Base-by-base conservation (phyloP, 1,139 yeast genomes). In the Candida sp. region DNA sequence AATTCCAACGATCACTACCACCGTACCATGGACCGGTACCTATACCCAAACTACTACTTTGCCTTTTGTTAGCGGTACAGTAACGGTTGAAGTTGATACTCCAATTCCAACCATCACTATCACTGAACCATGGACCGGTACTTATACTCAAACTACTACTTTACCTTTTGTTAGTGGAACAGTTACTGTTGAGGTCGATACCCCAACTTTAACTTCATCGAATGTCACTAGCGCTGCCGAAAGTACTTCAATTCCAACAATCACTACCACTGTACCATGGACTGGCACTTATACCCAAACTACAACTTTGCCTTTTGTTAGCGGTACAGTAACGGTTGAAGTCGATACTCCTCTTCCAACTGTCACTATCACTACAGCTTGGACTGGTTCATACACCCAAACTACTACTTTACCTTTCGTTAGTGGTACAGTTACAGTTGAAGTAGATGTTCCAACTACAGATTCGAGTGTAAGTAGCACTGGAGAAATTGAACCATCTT, bases 81-180 rank as follows among this genome's bases (percentile, higher is more conserved):
- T 56, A 7, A 52, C 58, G 1, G 50, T 61, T 21, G 57, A 53
- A 9, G 52, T 53, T 19, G 37, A 41, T 6, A 43, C 30, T 3
- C 57, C 64, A 5, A 41, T 41, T 5, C 52, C 57, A 5, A 50
- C 52, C 0, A 40, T 42, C 1, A 55, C 60, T 3, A 36, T 15
- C 19, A 15, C 19, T 15, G 19, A 15, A 15, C 19, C 19, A 15
- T 15, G 19, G 19, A 15, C 19, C 19, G 19, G 19, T 15, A 15
- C 19, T 15, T 15, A 15, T 15, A 15, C 19, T 3, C 19, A 15
- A 15, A 15, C 19, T 3, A 15, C 19, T 15, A 15, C 19, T 15
- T 15, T 15, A 15, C 19, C 19, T 2, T 15, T 15, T 15, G 19
- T 15, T 15, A 15, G 19, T 15, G 19, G 19, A 15, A 44, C 54